Base-by-base conservation (phyloP, 768 basidiomycete species). In the Hygrophorus pudorinus region DNA sequence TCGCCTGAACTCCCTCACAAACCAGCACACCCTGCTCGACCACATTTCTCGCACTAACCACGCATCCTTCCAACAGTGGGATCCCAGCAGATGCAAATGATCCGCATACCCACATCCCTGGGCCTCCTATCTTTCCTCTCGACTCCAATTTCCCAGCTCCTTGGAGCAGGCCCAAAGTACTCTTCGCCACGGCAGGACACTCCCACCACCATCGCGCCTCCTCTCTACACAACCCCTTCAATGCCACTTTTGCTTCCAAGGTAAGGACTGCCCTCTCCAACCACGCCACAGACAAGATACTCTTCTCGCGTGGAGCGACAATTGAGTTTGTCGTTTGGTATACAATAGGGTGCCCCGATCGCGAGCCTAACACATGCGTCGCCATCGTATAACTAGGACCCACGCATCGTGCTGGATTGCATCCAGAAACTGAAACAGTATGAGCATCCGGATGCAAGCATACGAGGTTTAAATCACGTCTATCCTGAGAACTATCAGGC, bases 241-340 rank as follows among this genome's bases (percentile, higher is more conserved):
- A 56, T 1, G 77, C 78, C 20, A 61, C 53, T 57, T 80, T 78
- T 13, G 76, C 67, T 38, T 63, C 55, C 36, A 61, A 50, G 1
- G 71, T 78, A 28, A 81, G 56, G 24, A 83, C 67, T 14, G 75
- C 83, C 42, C 85, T 71, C 52, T 85, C 79, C 44, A 87, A 62
- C 45, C 60, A 68, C 14, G 79, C 72, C 13, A 76, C 63, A 40
- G 76, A 78, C 27, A 87, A 59, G 29, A 85, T 65, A 20, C 56
- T 63, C 1, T 63, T 66, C 27, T 65, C 61, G 33, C 58, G 58
- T 8, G 80, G 76, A 3, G 71, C 56, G 16, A 83, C 58, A 37
- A 79, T 71, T 0, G 83, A 82, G 58, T 87, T 87, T 7, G 83
- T 88, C 9, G 81, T 85, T 59, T 87, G 86, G 45, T 73, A 78